Base-by-base conservation (phyloP, 257 asterid species). In the Linderniella brevidens region DNA sequence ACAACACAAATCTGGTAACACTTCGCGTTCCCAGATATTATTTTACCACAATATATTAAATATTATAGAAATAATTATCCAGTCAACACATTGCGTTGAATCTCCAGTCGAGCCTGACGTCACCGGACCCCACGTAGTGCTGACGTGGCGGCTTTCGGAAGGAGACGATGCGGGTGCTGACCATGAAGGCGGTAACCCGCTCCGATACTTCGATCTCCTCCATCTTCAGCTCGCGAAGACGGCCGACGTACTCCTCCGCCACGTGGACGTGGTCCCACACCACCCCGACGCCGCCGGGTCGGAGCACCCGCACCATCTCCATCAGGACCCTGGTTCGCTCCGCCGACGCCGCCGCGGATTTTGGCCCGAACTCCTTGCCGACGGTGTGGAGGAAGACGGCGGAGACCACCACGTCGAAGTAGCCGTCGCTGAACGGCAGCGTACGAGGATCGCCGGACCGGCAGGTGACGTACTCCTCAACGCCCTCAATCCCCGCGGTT, bases 401-500 rank as follows among this genome's bases (percentile, higher is more conserved):
- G 17, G 93, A 82, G 1, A 74, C 92, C 68, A 82, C 86, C 58
- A 82, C 93, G 55, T 82, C 86, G 52, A 82, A 82, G 66, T 66
- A 72, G 37, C 64, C 60, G 46, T 82, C 93, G 32, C 50, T 51
- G 53, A 82, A 82, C 0, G 93, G 93, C 9, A 82, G 59, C 5
- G 70, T 68, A 36, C 81, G 55, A 0, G 92, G 79, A 65, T 82
- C 92, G n/a, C 93, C 93, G 0, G 76, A 63, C 71, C 67, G 52
- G 83, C 93, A 82, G 35, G 93, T 82, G 51, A 82, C 93, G 29
- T 82, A 82, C 50, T 82, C 78, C 58, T 82, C 83, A 0, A 82
- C 93, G 0, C 93, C 93, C 57, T 82, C 93, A 11, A 70, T 20
- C 14, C 72, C 72, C 0, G 93, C 93, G 5, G 83, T 78, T 18